Conservation (phyloP, 2,329 filamentous ascomycete genomes). For the Colletotrichum liriopes region DNA sequence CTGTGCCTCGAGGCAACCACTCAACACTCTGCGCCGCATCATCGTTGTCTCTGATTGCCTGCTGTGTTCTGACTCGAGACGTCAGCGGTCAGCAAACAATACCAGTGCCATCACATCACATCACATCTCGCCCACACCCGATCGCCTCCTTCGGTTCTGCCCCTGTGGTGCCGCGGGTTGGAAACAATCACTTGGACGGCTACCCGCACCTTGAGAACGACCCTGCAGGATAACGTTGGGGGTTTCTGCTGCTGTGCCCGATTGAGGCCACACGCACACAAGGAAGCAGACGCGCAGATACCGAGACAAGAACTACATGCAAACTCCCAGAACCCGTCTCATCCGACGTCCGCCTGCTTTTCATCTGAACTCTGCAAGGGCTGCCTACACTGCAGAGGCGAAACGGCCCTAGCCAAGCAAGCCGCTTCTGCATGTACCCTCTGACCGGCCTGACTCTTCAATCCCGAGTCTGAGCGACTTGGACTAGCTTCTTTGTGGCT, state of each 20-base stretch:
- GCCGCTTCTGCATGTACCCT: slow-evolving; percentile 28
- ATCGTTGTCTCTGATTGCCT: slow-evolving; percentile 1
- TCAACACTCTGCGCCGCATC: neutral
- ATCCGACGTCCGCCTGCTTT: slow-evolving; percentile 17
- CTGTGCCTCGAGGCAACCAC: neutral
- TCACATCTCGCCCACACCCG: neutral
- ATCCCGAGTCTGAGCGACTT: slow-evolving; percentile 8
- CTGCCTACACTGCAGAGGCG: slow-evolving; percentile 22
- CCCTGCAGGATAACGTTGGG: neutral
- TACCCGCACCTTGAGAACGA: neutral
- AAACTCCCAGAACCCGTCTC: slow-evolving; percentile 6
- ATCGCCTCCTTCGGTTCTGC: neutral
- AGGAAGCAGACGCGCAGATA: neutral
- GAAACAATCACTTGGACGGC: neutral
- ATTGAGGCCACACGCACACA: neutral
- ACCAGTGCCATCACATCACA: neutral
- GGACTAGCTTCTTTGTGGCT: slow-evolving; percentile 13
- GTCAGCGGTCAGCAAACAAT: slow-evolving; percentile 19
- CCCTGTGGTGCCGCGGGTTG: neutral
- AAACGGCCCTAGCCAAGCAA: slow-evolving; percentile 39
- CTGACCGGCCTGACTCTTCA: slow-evolving; percentile 8
- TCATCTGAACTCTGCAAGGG: slow-evolving; percentile 33
- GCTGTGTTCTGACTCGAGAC: neutral
- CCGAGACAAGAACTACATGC: slow-evolving; percentile 11
- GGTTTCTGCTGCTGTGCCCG: slow-evolving; percentile 3